A percentile compares a stretch with the other conserved stretches of the same genome.
Conservation (phyloP, 2,329 filamentous ascomycete species). For the Aspergillus glaucus region DNA sequence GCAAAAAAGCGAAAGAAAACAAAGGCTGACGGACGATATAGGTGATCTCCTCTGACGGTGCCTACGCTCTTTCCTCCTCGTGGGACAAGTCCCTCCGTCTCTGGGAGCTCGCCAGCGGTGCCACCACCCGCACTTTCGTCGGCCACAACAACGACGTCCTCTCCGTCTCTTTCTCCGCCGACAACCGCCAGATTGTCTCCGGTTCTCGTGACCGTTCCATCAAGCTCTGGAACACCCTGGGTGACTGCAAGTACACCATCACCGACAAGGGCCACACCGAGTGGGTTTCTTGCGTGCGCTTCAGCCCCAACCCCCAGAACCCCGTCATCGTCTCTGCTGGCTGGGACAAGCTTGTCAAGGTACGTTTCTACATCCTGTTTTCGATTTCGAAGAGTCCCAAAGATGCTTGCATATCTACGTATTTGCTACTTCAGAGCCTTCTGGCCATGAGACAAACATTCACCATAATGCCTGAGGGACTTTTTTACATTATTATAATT, state of each 20-base stretch:
- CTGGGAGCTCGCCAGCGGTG: constrained; percentile 96
- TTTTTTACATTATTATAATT: constrained; percentile 5
- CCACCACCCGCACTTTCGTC: constrained; percentile 96
- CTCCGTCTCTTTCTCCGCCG: constrained; percentile 99
- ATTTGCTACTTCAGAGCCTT: constrained; percentile 99
- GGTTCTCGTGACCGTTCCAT: constrained; percentile 97
- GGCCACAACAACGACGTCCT: constrained; percentile 99
- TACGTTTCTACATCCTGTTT: constrained; percentile 47
- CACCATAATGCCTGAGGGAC: constrained; percentile 57
- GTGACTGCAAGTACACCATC: constrained; percentile 99
- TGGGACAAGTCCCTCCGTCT: constrained; percentile 99
- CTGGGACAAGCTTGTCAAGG: constrained; percentile 99
- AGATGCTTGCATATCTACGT: constrained; percentile 93
- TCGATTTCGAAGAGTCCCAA: constrained; percentile 44
- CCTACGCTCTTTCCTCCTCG: constrained; percentile 96
- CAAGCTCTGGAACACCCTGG: constrained; percentile 99
- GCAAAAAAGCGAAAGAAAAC: neutral
- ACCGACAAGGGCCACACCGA: constrained; percentile 99
- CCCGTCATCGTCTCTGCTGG: constrained; percentile 97
- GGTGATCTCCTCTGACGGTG: constrained; percentile 99
- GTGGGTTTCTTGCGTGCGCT: constrained; percentile 99
- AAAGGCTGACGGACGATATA: constrained; percentile 33
- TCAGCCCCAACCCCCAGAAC: constrained; percentile 99
- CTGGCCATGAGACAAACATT: constrained; percentile 95
- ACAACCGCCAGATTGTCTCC: constrained; percentile 99